These are phyloP conservation scores for Malassezia dermatis DNA, from an alignment of 1,284 basidiomycete species.

Conservation along the genomic window DNA sequence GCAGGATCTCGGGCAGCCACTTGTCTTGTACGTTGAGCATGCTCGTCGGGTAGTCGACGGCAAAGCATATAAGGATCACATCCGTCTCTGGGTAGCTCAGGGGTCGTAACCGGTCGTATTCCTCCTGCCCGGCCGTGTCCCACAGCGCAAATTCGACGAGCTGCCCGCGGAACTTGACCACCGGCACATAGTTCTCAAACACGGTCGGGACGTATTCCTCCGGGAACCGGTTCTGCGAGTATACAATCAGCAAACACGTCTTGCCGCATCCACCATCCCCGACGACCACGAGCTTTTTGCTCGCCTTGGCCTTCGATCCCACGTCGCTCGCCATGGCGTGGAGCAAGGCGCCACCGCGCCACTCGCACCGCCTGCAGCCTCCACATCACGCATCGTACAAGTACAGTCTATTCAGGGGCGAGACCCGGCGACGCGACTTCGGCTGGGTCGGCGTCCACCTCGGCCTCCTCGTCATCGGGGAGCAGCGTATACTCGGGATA, in stretches of 20 bases:
- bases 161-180: constrained; percentile 77
- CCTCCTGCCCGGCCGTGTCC: constrained; percentile 97
- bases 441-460: background rate
- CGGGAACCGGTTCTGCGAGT: constrained; percentile 93
- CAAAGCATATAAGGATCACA: constrained; percentile 93
- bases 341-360: background rate
- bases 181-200: constrained; percentile 86
- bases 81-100: constrained; percentile 92
- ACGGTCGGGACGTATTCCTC: constrained; percentile 97
- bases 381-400: background rate
- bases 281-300: constrained; percentile 56
- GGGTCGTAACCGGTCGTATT: constrained; percentile 87
- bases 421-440: background rate
- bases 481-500: background rate
- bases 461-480: constrained; percentile 8
- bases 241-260: constrained; percentile 63
- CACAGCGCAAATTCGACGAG: constrained; percentile 85
- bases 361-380: background rate
- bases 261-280: constrained; percentile 64
- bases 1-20: constrained; percentile 94
- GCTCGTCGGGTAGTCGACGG: constrained; percentile 89
- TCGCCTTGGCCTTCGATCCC: constrained; percentile 24
- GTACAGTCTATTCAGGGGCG: background rate
- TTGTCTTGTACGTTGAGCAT: constrained; percentile 80
- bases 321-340: constrained; percentile 4